Evolutionary conservation across 2,329 filamentous ascomycete species (phyloP), one percentile per base, ranked within the genome.

Genomic region (Arthrinium phaeospermum): DNA sequence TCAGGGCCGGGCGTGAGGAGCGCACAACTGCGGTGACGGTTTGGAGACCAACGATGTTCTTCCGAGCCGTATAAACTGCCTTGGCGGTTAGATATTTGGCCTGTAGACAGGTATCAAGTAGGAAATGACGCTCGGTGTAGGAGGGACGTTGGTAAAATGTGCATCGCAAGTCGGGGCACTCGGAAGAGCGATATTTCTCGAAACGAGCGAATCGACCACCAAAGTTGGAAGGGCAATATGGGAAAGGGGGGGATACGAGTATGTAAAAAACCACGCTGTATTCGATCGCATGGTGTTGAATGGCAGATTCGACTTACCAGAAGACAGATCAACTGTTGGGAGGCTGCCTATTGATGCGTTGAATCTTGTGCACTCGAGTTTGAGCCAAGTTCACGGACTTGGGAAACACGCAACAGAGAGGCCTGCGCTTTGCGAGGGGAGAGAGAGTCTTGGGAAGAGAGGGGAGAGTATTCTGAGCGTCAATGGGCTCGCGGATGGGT

Each of bases 251-350:
- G 24, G 53, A 70, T n/a, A 30, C 13, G 30, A 19, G 49, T 16
- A 24, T 64, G 30, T n/a, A 24, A 69, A 75, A 77, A 74, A 75
- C n/a, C 34, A 41, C n/a, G 19, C 71, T 70, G 76, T 51, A 57
- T 72, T 76, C 76, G 82, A 83, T 85, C 83, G 83, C 83, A 79
- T 81, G 74, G 71, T 75, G 73, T 73, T 72, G 72, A 68, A 75
- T 79, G 75, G 73, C 75, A 75, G 75, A 72, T 75, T 76, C 74
- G 74, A 82, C 84, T 82, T 80, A 85, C 84, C 76, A 77, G 75
- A 78, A 76, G 73, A 76, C 73, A 75, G 73, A 74, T 76, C 73
- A 72, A 79, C 80, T 78, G 80, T 77, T 77, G 79, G 78, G 80
- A 81, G 75, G 75, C 78, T 73, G 79, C 74, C 75, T 72, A 77